phyloP scores from a whole-genome alignment of 2,329 filamentous ascomycete species.

The Ophiostoma sp. region DNA sequence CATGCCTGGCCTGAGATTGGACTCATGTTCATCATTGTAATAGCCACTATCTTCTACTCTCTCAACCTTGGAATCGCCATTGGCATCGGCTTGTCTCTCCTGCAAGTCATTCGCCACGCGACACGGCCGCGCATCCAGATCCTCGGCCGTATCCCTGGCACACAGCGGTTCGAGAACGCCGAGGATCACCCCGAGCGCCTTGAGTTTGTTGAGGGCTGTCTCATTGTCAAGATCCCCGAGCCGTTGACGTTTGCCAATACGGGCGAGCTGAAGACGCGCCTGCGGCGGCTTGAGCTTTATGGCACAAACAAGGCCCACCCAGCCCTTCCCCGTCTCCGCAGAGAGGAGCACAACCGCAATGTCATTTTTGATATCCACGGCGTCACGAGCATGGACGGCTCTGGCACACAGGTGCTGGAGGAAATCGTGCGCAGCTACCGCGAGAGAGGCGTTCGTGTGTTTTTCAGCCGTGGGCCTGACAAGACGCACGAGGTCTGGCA shows the following conservation, averaged over 20 bases:
- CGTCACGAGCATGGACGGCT: conserved; percentile 91
- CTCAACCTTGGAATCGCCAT: conserved; percentile 89
- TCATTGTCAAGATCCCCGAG: conserved; percentile 97
- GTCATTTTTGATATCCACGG: conserved; percentile 97
- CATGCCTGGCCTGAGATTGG: conserved; percentile 78
- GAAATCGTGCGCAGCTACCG: conserved; percentile 83
- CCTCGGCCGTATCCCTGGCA: conserved; percentile 79
- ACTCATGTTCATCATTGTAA: conserved; percentile 85
- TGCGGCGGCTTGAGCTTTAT: conserved; percentile 80
- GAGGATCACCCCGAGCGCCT: conserved; percentile 65
- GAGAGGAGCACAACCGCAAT: conserved; percentile 78
- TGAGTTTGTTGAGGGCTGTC: conserved; percentile 83
- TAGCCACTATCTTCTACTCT: conserved; percentile 91
- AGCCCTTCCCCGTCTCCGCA: conserved; percentile 71
- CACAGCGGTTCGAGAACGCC: conserved; percentile 79
- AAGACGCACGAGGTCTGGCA: conserved; percentile 56
- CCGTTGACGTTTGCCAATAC: conserved; percentile 97
- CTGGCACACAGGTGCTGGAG: conserved; percentile 80
- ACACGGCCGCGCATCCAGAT: conserved; percentile 95
- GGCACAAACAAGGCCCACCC: conserved; percentile 83
- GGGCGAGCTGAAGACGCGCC: conserved; percentile 76
- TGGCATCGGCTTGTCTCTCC: conserved; percentile 81
- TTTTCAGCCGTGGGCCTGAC: conserved; percentile 58
- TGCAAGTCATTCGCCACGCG: conserved; percentile 83
- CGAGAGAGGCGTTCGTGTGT: conserved; percentile 69